A percentile compares a stretch with the other conserved stretches of the same genome.
phyloP scores from a whole-genome alignment of 331 rosid species.

The Quercus phellos region DNA sequence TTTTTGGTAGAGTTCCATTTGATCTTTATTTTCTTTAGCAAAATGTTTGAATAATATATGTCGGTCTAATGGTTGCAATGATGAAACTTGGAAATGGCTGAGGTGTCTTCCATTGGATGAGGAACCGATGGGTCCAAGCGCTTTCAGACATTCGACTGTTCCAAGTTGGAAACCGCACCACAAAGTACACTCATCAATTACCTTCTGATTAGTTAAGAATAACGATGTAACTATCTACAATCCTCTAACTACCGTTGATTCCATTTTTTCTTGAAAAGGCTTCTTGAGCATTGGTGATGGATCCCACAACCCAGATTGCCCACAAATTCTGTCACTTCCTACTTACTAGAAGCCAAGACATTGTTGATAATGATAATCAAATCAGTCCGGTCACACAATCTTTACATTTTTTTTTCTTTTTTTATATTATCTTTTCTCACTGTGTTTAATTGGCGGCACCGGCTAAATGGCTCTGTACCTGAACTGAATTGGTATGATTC shows the following conservation, averaged over 20 bases:
- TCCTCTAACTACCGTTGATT: not conserved
- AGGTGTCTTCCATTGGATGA: not conserved
- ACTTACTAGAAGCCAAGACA: too few relatives aligned
- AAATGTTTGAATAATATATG: not conserved
- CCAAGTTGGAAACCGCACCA: not conserved
- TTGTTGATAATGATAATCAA: too few relatives aligned
- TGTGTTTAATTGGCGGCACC: too few relatives aligned
- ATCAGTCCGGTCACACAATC: too few relatives aligned
- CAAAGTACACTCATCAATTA: conserved; percentile 6
- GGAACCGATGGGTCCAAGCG: not conserved
- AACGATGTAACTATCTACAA: not conserved
- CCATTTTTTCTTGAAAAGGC: not conserved
- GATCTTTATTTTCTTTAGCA: not conserved
- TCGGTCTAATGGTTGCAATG: conserved; percentile 6
- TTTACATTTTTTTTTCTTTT: too few relatives aligned
- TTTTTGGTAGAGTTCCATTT: not conserved
- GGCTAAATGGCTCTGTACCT: too few relatives aligned
- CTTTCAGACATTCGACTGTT: not conserved
- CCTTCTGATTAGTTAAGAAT: not conserved
- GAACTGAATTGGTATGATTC: too few relatives aligned
- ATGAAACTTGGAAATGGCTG: conserved; percentile 11
- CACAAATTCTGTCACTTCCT: too few relatives aligned
- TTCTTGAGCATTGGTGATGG: too few relatives aligned
- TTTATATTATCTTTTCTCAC: too few relatives aligned
- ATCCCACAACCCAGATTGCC: too few relatives aligned